Evolutionary conservation across 2,329 filamentous ascomycete species (phyloP).

Genomic region (Ophioceras dolichostomum): DNA sequence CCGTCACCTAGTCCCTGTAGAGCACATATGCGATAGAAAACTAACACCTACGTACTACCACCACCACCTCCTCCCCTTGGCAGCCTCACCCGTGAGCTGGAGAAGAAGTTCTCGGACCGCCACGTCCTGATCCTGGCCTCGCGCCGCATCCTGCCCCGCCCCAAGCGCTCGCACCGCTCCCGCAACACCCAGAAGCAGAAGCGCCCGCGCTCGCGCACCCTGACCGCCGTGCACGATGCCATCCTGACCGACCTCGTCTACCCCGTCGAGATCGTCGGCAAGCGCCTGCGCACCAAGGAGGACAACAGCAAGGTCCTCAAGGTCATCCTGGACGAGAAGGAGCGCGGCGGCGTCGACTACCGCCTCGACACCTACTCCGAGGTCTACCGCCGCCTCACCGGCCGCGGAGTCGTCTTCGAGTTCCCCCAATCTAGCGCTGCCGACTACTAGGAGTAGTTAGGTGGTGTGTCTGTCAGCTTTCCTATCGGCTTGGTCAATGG

Average conservation of each 20-base stretch:
- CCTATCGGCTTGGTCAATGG: not conserved
- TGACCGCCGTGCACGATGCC: slow-evolving; percentile 96
- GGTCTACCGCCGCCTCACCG: slow-evolving; percentile 97
- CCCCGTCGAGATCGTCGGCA: slow-evolving; percentile 99
- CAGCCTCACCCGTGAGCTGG: slow-evolving; percentile 98
- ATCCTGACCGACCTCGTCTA: slow-evolving; percentile 97
- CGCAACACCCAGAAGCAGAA: slow-evolving; percentile 97
- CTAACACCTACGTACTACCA: too few relatives aligned
- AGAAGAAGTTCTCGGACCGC: slow-evolving; percentile 99
- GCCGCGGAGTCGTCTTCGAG: slow-evolving; percentile 94
- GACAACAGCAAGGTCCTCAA: slow-evolving; percentile 98
- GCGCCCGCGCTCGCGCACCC: slow-evolving; percentile 93
- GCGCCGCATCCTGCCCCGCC: slow-evolving; percentile 95
- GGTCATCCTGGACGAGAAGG: slow-evolving; percentile 99
- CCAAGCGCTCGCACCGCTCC: slow-evolving; percentile 94
- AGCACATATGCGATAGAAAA: too few relatives aligned
- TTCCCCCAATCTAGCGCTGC: slow-evolving; percentile 75
- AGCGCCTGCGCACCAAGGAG: slow-evolving; percentile 97
- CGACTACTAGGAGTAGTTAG: slow-evolving; percentile 56
- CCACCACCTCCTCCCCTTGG: not conserved
- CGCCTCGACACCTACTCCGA: slow-evolving; percentile 98
- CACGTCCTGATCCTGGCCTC: slow-evolving; percentile 98
- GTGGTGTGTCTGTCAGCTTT: too few relatives aligned
- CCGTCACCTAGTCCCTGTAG: too few relatives aligned
- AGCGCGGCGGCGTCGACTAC: slow-evolving; percentile 98